phyloP scores from a whole-genome alignment of 1,284 basidiomycete genomes.

The Ceratobasidium sp. region DNA sequence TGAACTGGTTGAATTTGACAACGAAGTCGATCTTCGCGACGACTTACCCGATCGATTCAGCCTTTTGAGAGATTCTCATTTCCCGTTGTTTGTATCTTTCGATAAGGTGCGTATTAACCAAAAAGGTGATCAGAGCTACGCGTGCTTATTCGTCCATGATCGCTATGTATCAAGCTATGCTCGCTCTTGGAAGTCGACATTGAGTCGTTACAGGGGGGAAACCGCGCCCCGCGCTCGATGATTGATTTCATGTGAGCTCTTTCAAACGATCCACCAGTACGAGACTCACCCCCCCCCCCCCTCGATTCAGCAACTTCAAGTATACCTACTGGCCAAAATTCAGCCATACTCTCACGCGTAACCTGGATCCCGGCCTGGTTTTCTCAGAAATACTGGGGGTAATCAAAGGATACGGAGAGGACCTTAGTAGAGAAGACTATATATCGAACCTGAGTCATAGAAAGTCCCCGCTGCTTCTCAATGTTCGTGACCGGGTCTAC shows the following conservation, averaged over 20 bases:
- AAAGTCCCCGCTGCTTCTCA: slow-evolving; percentile 67
- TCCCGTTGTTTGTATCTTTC: slow-evolving; percentile 78
- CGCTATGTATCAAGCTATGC: slow-evolving; percentile 47
- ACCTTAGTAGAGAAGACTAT: slow-evolving; percentile 60
- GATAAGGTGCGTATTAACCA: slow-evolving; percentile 64
- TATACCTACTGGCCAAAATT: slow-evolving; percentile 75
- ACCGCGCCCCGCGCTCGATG: not conserved
- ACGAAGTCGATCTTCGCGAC: slow-evolving; percentile 23
- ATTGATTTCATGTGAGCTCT: not conserved
- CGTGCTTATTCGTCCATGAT: not conserved
- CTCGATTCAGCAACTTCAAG: slow-evolving; percentile 65
- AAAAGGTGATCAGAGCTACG: not conserved
- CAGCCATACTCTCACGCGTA: slow-evolving; percentile 67
- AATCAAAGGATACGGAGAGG: slow-evolving; percentile 73
- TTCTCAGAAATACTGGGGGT: slow-evolving; percentile 80
- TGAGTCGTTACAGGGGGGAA: slow-evolving; percentile 11
- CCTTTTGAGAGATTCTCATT: slow-evolving; percentile 70
- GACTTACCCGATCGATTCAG: slow-evolving; percentile 69
- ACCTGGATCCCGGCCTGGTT: slow-evolving; percentile 71
- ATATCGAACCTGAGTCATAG: slow-evolving; percentile 62
- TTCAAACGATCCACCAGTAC: no score
- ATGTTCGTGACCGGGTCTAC: slow-evolving; percentile 67
- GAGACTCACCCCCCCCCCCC: no score
- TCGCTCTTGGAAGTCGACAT: slow-evolving; percentile 57
- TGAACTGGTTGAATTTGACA: slow-evolving; percentile 39